Evolutionary conservation across 2,329 filamentous ascomycete species (phyloP).

Genomic region (Thelonectria rubi): DNA sequence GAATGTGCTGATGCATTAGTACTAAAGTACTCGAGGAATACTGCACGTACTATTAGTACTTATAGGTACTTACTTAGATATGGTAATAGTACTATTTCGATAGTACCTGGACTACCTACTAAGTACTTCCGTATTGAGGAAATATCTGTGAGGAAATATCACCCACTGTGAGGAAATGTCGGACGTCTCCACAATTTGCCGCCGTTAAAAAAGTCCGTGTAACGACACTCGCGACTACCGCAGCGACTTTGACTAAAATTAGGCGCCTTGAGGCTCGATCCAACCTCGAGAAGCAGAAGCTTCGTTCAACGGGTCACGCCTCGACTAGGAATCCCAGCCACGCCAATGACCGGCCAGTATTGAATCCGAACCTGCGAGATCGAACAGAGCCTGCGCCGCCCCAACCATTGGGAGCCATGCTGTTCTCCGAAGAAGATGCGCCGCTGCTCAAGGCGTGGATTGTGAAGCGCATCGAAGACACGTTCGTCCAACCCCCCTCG

Average conservation of each 20-base stretch:
- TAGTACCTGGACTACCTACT: no score
- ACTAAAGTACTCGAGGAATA: no score
- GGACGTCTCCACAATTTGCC: constrained; percentile 1
- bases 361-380: background rate
- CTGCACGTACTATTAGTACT: no score
- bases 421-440: constrained; percentile 70
- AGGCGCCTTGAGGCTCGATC: constrained; percentile 21
- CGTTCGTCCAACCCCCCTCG: constrained; percentile 58
- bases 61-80: no score
- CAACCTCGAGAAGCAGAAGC: constrained; percentile 26
- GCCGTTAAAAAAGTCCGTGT: constrained; percentile 16
- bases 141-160: no score
- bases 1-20: no score
- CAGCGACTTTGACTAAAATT: constrained; percentile 26
- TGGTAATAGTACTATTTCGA: no score
- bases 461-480: constrained; percentile 78
- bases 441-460: constrained; percentile 78
- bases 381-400: background rate
- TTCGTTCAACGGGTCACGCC: background rate
- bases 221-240: constrained; percentile 30
- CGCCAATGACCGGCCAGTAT: constrained; percentile 17
- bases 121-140: no score
- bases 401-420: constrained; percentile 52
- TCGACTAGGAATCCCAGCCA: background rate
- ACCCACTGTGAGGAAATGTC: no score